Base-by-base conservation (phyloP, 73 alveolate genomes). In the Paramecium octaurelia region DNA sequence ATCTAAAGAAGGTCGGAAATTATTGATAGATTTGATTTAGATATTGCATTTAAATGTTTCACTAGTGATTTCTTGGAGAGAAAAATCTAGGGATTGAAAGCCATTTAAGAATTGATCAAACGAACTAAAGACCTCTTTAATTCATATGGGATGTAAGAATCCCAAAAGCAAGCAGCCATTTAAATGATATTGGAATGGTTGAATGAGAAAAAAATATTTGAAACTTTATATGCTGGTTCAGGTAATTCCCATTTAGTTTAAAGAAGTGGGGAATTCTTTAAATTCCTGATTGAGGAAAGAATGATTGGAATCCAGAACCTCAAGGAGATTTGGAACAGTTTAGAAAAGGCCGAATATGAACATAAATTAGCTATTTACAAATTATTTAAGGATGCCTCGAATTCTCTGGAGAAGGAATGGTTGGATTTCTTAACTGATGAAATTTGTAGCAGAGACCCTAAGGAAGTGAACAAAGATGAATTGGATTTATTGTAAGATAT, bases 11-110 rank as follows among this genome's bases (percentile, higher is more conserved):
- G 95, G 58, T 91, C 24, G 20, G 93, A 92, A 58, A 93, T 85
- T 23, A 85, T 80, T 43, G 95, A 94, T 85, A 24, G 90, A 54
- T 54, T 96, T 76, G 93, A 92, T 59, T 71, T 96, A 14, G 98
- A 95, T 48, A 77, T 95, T 8, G 96, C 97, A n/a, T 88, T 90
- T 68, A 57, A 85, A 54, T 93, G 96, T 71, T 93, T 97, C 44
- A 93, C 93, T 84, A 71, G 97, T 57, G 94, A 94, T 40, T 93
- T 95, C 92, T 60, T 97, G 7, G 98, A 96, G 75, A 96, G 97
- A 71, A 92, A 96, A 85, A 92, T 97, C 8, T 96, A 97, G 38
- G 99, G 99, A 57, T 89, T 96, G 21, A 96, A 96, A 70, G 59
- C 92, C 10, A 96, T 97, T 75, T 60, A 85, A 46, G 98, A 95